Evolutionary conservation across 345 rosid species (phyloP).

Genomic region (Populus alba): DNA sequence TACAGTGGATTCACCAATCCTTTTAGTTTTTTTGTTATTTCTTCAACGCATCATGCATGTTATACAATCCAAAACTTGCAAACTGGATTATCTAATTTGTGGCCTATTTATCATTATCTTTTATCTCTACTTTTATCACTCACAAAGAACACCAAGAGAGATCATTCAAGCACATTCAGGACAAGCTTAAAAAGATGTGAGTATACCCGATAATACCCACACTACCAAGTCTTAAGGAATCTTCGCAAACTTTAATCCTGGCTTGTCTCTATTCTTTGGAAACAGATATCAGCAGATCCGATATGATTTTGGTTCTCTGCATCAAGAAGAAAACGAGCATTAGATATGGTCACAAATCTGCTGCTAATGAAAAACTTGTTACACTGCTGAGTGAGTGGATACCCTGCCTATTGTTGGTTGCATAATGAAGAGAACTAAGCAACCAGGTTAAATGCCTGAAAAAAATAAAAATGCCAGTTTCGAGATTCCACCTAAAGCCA

Average conservation of each 20-base stretch:
- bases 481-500: not conserved
- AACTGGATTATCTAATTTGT: not conserved
- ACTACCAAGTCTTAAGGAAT: conserved; percentile 93
- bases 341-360: not conserved
- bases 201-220: conserved; percentile 50
- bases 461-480: not conserved
- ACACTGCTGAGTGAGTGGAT: not conserved
- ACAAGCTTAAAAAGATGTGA: conserved; percentile 2
- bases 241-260: conserved; percentile 89
- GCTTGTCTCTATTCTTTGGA: conserved; percentile 98
- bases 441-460: not conserved
- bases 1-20: too few relatives aligned
- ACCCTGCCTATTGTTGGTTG: not conserved
- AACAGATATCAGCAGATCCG: conserved; percentile 91
- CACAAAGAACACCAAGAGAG: not conserved
- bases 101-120: too few relatives aligned
- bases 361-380: not conserved
- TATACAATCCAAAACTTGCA: not conserved
- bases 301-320: conserved; percentile 88
- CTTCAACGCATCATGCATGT: too few relatives aligned
- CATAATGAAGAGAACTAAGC: not conserved
- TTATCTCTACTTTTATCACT: not conserved
- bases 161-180: not conserved
- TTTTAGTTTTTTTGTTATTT: too few relatives aligned
- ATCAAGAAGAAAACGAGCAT: conserved; percentile 21